Evolutionary conservation across 257 asterid species (phyloP).

Genomic region (Nyctanthes arbortristis): DNA sequence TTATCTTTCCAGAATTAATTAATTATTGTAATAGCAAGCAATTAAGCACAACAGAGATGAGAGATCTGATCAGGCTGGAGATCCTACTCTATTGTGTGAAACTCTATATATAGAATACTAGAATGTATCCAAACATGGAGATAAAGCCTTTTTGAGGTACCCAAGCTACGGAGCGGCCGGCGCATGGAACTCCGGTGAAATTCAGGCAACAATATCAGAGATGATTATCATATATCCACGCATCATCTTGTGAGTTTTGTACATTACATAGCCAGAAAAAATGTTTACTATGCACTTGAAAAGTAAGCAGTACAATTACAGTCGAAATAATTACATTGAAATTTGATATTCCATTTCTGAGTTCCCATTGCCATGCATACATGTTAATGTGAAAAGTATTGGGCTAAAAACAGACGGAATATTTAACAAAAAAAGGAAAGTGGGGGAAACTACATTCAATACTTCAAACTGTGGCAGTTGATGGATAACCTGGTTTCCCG

Average conservation of each 20-base stretch:
- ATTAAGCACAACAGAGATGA: constrained; percentile 44
- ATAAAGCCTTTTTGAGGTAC: no score
- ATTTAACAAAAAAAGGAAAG: background rate
- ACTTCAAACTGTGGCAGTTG: no score
- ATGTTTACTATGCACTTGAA: background rate
- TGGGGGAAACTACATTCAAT: no score
- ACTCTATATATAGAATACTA: background rate
- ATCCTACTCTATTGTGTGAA: constrained; percentile 60
- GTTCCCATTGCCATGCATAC: no score
- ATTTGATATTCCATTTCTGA: no score
- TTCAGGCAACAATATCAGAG: no score
- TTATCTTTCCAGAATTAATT: constrained; percentile 23
- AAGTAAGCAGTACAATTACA: background rate
- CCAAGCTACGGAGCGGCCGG: no score
- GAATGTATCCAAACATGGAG: background rate
- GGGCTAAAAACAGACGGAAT: background rate
- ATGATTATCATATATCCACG: no score
- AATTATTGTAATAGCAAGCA: no score
- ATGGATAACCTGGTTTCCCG: no score
- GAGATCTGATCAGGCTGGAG: constrained; percentile 64
- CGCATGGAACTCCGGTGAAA: no score
- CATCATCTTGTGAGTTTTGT: constrained; percentile 50
- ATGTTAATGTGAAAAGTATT: no score
- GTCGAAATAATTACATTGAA: background rate
- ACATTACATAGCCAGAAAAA: constrained; percentile 31